Base-by-base conservation (phyloP, 768 basidiomycete genomes). In the Lepiota brunneoincarnata region DNA sequence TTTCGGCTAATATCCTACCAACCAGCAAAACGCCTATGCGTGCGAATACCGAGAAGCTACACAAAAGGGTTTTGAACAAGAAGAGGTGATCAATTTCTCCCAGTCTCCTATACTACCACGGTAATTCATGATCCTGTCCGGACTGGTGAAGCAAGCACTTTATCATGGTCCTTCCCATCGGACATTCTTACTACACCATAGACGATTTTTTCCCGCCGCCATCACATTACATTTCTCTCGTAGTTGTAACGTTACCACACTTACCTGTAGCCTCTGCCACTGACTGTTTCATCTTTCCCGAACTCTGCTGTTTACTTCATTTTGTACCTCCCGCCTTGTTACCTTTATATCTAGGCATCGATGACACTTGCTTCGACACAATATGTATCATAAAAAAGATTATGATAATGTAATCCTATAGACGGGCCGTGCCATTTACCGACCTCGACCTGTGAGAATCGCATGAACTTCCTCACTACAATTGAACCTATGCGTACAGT, bases 61-160 rank as follows among this genome's bases (percentile, higher is more conserved):
- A 67, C 15, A 74, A 72, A 59, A 70, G 69, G 53, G 63, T 77
- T 6, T 63, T 78, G 55, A 80, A 74, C 63, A 80, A 79, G 61
- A 69, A 72, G 51, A 68, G 72, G 56, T 44, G 45, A 39, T 21
- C 47, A 44, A 21, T 12, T 26, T 10, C 42, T 40, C 21, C 17
- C n/a, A 38, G 49, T 20, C 41, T n/a, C n/a, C n/a, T n/a, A n/a
- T n/a, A n/a, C n/a, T n/a, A n/a, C n/a, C n/a, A n/a, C n/a, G n/a
- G n/a, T 31, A 31, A 42, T 51, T 47, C 41, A 38, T 17, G 26
- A 41, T 43, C 23, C 38, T 12, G 48, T 23, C 23, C 18, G 18
- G 23, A 37, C 45, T 49, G 48, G 20, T 31, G 24, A 23, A 15
- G 26, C 37, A 56, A 15, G 17, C 39, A 40, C 37, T 45, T 39